Conservation (phyloP, 176 grass and related monocot species). For the Juncus effusus region DNA sequence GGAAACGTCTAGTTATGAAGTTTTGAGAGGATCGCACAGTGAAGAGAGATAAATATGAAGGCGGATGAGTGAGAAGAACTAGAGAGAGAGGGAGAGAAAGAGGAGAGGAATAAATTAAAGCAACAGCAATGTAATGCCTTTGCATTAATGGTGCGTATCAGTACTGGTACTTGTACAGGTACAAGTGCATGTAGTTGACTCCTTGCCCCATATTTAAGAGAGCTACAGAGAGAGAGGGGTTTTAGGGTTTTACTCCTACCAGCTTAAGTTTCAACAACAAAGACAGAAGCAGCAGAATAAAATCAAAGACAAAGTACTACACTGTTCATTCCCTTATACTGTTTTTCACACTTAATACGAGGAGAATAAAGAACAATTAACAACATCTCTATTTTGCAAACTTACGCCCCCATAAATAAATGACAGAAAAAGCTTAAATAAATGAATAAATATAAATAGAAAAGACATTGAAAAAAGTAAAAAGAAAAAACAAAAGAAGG, state of each 20-base stretch:
- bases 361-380: neutral
- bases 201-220: slow-evolving; percentile 9
- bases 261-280: slow-evolving; percentile 28
- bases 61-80: slow-evolving; percentile 11
- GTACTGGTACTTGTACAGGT: slow-evolving; percentile 19
- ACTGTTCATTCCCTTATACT: slow-evolving; percentile 13
- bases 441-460: too few species aligned
- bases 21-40: slow-evolving; percentile 16
- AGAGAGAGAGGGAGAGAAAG: slow-evolving; percentile 22
- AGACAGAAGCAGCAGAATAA: slow-evolving; percentile 15
- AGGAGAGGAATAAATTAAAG: slow-evolving; percentile 26
- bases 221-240: slow-evolving; percentile 1
- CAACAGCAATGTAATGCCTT: slow-evolving; percentile 18
- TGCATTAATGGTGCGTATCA: slow-evolving; percentile 35
- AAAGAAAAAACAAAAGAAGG: slow-evolving; percentile 26
- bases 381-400: neutral
- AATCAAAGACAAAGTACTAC: slow-evolving; percentile 18
- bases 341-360: slow-evolving; percentile 1
- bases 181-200: slow-evolving; percentile 33
- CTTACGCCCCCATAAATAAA: neutral
- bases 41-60: slow-evolving; percentile 20
- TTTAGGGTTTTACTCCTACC: slow-evolving; percentile 18
- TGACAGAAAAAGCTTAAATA: too few species aligned
- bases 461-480: neutral
- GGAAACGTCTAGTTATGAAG: slow-evolving; percentile 21